A percentile compares a stretch with the other conserved stretches of the same genome.
phyloP scores from a whole-genome alignment of 352 stramenopile species.

The Phytophthora syringae region DNA sequence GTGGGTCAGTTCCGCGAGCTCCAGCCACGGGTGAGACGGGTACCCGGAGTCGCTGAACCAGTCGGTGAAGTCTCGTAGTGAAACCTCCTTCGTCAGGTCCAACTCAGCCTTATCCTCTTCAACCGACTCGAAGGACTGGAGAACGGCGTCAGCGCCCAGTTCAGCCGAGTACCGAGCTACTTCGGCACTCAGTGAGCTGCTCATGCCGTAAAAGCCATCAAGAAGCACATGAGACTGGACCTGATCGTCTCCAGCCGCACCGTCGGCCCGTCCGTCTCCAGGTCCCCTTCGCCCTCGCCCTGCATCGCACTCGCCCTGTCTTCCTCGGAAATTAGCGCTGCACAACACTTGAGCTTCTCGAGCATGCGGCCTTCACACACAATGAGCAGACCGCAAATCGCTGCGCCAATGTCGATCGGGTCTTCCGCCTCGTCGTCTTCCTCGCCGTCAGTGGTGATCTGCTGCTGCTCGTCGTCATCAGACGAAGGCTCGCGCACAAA shows the following conservation, averaged over 20 bases:
- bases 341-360: conserved; percentile 62
- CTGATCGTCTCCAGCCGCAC: conserved; percentile 68
- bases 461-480: conserved; percentile 31
- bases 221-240: conserved; percentile 71
- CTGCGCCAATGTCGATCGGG: conserved; percentile 53
- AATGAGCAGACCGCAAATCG: conserved; percentile 71
- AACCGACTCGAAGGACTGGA: conserved; percentile 57
- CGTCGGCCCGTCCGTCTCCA: conserved; percentile 19
- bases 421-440: conserved; percentile 63
- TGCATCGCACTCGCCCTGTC: conserved; percentile 31
- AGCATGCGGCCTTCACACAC: conserved; percentile 70
- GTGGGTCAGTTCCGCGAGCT: conserved; percentile 78
- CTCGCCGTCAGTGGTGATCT: conserved; percentile 36
- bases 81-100: conserved; percentile 51
- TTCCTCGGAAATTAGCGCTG: conserved; percentile 41
- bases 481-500: conserved; percentile 62
- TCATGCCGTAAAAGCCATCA: conserved; percentile 90
- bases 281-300: conserved; percentile 30
- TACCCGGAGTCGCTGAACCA: conserved; percentile 81
- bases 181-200: conserved; percentile 74
- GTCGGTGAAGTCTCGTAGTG: conserved; percentile 69
- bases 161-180: conserved; percentile 76
- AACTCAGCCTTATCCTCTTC: conserved; percentile 40
- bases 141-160: conserved; percentile 68
- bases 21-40: conserved; percentile 76